Evolutionary conservation across 108 stramenopile genomes (phyloP).

Genomic region (Skeletonema costatum): DNA sequence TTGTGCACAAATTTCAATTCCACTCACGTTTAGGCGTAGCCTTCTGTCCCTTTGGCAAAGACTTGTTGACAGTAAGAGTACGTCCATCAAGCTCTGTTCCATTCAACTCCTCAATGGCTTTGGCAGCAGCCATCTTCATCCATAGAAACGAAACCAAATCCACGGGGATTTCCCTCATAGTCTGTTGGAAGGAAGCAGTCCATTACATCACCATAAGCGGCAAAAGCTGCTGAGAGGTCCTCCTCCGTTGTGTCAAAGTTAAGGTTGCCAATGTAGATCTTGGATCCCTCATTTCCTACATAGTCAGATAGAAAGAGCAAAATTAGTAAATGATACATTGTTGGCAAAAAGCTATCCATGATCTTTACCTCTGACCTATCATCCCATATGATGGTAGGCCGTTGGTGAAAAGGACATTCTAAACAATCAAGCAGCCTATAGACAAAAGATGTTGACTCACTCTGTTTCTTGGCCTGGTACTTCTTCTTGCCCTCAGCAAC

Average conservation of each 20-base stretch:
- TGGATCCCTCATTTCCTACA: constrained; percentile 35
- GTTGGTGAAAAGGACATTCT: not conserved
- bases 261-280: constrained; percentile 86
- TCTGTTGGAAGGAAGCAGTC: constrained; percentile 83
- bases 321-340: not conserved
- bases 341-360: too few relatives aligned
- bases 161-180: constrained; percentile 77
- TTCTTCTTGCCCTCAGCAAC: constrained; percentile 32
- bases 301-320: not conserved
- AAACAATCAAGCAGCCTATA: not conserved
- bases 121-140: constrained; percentile 74
- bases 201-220: constrained; percentile 69
- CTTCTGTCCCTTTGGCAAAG: constrained; percentile 80
- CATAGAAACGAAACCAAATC: constrained; percentile 86
- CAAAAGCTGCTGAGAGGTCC: constrained; percentile 65
- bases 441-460: not conserved
- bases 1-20: not conserved
- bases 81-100: constrained; percentile 84
- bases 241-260: constrained; percentile 70
- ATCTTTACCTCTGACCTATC: too few relatives aligned
- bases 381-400: too few relatives aligned
- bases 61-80: constrained; percentile 90
- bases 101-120: constrained; percentile 87
- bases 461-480: constrained; percentile 14
- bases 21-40: constrained; percentile 39